A percentile compares a stretch with the other conserved stretches of the same genome.
phyloP scores from a whole-genome alignment of 306 rosid genomes.

The Corylus americana region DNA sequence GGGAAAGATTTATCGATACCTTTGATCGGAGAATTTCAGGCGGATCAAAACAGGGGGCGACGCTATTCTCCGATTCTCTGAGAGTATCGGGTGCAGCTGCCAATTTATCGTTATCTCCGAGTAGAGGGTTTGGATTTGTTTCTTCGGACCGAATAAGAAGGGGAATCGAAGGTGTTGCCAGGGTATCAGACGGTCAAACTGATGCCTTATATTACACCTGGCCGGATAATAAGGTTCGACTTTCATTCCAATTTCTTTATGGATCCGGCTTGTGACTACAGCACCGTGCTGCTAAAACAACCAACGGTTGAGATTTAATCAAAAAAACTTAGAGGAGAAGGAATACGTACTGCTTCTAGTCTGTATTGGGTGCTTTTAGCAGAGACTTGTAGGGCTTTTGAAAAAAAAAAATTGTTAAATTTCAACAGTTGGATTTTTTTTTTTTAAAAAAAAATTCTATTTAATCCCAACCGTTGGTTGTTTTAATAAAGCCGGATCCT shows the following conservation, averaged over 20 bases:
- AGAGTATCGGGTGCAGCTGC: constrained; percentile 6
- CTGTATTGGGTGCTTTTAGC: too few species aligned
- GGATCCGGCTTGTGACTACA: too few species aligned
- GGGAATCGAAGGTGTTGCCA: constrained; percentile 13
- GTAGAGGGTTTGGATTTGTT: constrained; percentile 18
- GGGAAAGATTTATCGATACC: not conserved
- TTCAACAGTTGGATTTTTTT: too few species aligned
- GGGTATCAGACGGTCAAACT: constrained; percentile 39
- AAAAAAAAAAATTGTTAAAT: too few species aligned
- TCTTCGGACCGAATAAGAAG: not conserved
- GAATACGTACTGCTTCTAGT: too few species aligned
- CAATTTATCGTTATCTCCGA: not conserved
- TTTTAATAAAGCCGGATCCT: too few species aligned
- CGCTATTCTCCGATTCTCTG: not conserved
- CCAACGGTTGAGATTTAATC: too few species aligned
- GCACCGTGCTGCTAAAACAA: too few species aligned
- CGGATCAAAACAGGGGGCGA: constrained; percentile 15
- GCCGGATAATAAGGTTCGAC: constrained; percentile 5
- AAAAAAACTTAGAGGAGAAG: too few species aligned
- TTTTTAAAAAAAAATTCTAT: too few species aligned
- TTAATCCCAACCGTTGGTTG: too few species aligned
- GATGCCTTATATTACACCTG: constrained; percentile 17
- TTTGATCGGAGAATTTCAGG: constrained; percentile 26
- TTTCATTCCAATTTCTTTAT: not conserved
- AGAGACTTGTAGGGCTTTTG: too few species aligned